Percentiles rank a stretch among this genome's conserved stretches.
phyloP scores from a whole-genome alignment of 1,139 yeast genomes.

The Pichia sp. region DNA sequence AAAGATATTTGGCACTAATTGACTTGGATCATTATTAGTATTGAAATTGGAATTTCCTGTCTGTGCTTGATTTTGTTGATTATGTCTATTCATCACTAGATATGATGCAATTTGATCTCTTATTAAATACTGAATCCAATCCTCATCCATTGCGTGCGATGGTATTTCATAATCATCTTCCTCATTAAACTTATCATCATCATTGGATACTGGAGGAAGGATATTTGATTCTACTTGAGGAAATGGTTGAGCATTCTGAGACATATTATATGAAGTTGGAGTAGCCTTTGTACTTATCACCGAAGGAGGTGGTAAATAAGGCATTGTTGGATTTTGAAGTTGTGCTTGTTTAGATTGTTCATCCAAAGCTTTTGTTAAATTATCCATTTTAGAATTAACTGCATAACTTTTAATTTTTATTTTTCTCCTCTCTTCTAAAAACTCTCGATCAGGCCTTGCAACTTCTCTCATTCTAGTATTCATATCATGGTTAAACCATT shows the following conservation, averaged over 20 bases:
- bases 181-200: constrained; percentile 2
- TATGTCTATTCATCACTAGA: constrained; percentile 7
- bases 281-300: constrained; percentile 5
- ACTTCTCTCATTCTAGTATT: constrained; percentile 26
- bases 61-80: constrained; percentile 2
- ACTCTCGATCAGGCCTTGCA: constrained; percentile 27
- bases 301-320: constrained; percentile 18
- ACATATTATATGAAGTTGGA: constrained; percentile 5
- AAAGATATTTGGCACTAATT: constrained; percentile 19
- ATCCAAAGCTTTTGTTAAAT: constrained; percentile 28
- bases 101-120: constrained; percentile 23
- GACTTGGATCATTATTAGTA: constrained; percentile 10
- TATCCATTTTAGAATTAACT: constrained; percentile 27
- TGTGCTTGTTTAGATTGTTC: constrained; percentile 24
- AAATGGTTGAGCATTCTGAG: not conserved
- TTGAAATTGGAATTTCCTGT: constrained; percentile 6
- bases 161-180: constrained; percentile 17
- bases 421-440: constrained; percentile 22
- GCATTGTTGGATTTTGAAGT: constrained; percentile 21
- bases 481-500: constrained; percentile 28
- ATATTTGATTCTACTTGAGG: not conserved
- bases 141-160: constrained; percentile 24
- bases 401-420: constrained; percentile 14
- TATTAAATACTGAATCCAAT: constrained; percentile 28
- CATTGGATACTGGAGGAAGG: not conserved